Evolutionary conservation across 768 basidiomycete genomes (phyloP).

Genomic region (Amanita brunnescens): DNA sequence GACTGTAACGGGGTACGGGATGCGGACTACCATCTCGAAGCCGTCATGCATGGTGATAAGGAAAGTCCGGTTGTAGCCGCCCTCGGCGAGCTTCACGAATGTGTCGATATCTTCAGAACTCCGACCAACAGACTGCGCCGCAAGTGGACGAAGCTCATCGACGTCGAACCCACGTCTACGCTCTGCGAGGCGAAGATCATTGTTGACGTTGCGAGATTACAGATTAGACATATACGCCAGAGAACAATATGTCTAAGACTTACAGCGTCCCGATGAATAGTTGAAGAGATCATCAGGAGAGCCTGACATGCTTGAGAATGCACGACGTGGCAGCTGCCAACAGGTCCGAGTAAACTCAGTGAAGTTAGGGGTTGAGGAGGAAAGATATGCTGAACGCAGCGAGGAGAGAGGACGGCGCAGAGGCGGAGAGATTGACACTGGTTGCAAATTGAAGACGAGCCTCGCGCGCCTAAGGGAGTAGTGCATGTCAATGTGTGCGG

Average conservation of each 20-base stretch:
- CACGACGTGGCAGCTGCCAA: conserved; percentile 11
- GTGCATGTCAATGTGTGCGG: not conserved
- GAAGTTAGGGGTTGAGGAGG: no score
- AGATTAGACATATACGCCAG: conserved; percentile 11
- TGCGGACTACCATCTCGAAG: conserved; percentile 24
- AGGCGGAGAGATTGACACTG: no score
- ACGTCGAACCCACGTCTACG: conserved; percentile 1
- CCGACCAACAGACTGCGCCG: conserved; percentile 6
- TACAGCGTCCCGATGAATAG: conserved; percentile 21
- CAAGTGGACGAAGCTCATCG: conserved; percentile 7
- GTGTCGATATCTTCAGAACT: not conserved
- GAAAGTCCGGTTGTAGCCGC: conserved; percentile 28
- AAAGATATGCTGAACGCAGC: no score
- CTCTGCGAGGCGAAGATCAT: conserved; percentile 11
- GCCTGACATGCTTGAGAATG: conserved; percentile 18
- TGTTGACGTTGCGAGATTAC: conserved; percentile 16
- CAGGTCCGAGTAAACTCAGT: no score
- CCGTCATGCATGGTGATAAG: conserved; percentile 24
- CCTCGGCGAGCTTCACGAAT: conserved; percentile 33
- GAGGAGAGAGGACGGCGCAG: no score
- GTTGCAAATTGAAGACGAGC: no score
- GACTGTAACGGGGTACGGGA: conserved; percentile 13
- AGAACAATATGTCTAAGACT: conserved; percentile 22
- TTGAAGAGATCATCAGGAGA: conserved; percentile 20
- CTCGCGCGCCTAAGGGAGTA: not conserved